Conservation (phyloP, 257 asterid species). For the Nicotiana obtusifolia region DNA sequence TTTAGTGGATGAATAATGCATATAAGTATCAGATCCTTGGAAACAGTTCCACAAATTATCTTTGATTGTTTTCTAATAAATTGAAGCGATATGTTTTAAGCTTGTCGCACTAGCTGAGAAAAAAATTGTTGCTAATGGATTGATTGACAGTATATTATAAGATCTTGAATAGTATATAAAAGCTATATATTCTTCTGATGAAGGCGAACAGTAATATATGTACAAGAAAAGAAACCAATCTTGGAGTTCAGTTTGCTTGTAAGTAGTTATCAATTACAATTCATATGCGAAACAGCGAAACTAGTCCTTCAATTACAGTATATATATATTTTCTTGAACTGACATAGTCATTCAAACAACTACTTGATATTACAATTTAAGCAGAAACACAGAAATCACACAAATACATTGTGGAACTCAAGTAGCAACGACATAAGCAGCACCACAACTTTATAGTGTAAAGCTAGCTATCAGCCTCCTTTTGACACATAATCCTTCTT, state of each 20-base stretch:
- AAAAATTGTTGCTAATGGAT: not conserved
- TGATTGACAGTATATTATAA: not conserved
- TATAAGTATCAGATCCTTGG: not conserved
- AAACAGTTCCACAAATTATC: not conserved
- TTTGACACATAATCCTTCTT: too few relatives aligned
- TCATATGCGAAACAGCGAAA: not conserved
- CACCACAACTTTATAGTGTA: too few relatives aligned
- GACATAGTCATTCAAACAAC: not conserved
- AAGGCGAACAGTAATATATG: not conserved
- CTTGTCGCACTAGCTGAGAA: not conserved
- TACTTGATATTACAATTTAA: not conserved
- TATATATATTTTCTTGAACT: not conserved
- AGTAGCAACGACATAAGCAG: not conserved
- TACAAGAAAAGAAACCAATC: not conserved
- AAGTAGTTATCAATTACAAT: not conserved
- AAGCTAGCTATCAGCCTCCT: too few relatives aligned
- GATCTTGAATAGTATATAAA: not conserved
- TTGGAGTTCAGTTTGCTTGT: not conserved
- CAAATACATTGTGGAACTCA: not conserved
- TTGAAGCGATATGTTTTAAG: not conserved
- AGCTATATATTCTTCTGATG: not conserved
- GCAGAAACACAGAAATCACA: not conserved
- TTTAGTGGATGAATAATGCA: not conserved
- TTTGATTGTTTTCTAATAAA: not conserved
- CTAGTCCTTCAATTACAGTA: not conserved